Conservation (phyloP, 768 basidiomycete genomes). For the Hortiboletus flavorubellus region DNA sequence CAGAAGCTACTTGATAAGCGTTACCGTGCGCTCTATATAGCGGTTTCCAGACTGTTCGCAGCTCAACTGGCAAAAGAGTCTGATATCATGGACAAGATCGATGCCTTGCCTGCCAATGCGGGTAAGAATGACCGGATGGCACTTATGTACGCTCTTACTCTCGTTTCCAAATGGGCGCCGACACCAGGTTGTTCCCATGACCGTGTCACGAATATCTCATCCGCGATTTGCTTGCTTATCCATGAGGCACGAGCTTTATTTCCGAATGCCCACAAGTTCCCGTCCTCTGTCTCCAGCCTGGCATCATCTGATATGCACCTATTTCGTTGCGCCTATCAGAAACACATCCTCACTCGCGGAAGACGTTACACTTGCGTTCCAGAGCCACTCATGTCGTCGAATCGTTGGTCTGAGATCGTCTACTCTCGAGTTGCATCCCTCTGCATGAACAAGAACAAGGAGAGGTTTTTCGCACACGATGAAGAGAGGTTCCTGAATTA, state of each 20-base stretch:
- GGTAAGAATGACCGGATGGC: conserved; percentile 16
- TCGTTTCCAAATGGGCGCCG: conserved; percentile 51
- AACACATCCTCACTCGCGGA: conserved; percentile 57
- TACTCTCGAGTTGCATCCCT: conserved; percentile 59
- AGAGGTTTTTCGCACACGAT: conserved; percentile 56
- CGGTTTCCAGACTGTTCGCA: conserved; percentile 59
- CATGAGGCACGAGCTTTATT: conserved; percentile 33
- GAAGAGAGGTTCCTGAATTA: conserved; percentile 55
- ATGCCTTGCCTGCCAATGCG: conserved; percentile 31
- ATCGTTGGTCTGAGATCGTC: conserved; percentile 53
- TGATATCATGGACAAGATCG: conserved; percentile 35
- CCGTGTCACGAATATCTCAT: too few species aligned
- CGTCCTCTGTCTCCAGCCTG: conserved; percentile 26
- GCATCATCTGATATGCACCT: conserved; percentile 36
- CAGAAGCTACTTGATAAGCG: conserved; percentile 44
- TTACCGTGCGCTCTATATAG: conserved; percentile 61
- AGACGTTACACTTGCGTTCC: conserved; percentile 45
- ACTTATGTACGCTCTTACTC: conserved; percentile 37
- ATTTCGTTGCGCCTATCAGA: conserved; percentile 56
- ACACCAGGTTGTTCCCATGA: too few species aligned
- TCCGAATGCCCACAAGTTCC: conserved; percentile 7
- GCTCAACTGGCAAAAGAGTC: conserved; percentile 49
- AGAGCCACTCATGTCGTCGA: conserved; percentile 61
- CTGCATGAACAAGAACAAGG: conserved; percentile 59
- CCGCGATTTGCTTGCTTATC: conserved; percentile 40